Conservation (phyloP, 768 basidiomycete genomes). For the Phanerodontia chrysosporium region DNA sequence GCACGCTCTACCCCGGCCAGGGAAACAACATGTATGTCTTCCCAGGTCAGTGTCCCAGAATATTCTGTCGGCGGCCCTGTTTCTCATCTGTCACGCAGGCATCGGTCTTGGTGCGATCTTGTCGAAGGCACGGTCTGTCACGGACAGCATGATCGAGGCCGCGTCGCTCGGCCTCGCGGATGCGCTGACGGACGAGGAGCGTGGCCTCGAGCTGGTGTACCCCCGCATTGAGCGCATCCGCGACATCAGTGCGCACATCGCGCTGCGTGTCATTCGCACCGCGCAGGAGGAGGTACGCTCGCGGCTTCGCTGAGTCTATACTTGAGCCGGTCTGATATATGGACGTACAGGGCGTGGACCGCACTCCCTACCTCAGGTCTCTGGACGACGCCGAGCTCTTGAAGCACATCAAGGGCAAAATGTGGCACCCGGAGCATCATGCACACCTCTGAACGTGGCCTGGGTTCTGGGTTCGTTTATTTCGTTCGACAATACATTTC, state of each 20-base stretch:
- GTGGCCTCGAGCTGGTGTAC: conserved; percentile 64
- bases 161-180: conserved; percentile 76
- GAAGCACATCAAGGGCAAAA: conserved; percentile 53
- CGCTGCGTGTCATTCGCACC: conserved; percentile 68
- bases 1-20: conserved; percentile 71
- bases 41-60: conserved; percentile 40
- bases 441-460: background rate
- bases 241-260: conserved; percentile 77
- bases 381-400: conserved; percentile 55
- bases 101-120: conserved; percentile 80
- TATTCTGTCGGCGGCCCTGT: background rate
- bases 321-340: background rate
- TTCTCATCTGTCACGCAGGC: conserved; percentile 29
- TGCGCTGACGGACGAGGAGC: conserved; percentile 70
- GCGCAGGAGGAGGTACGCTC: conserved; percentile 75
- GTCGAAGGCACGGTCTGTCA: conserved; percentile 61
- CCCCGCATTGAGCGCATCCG: conserved; percentile 81
- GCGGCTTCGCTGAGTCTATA: too few relatives aligned
- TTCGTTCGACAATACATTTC: too few relatives aligned
- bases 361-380: conserved; percentile 39
- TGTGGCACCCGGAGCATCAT: conserved; percentile 59
- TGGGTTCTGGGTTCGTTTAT: too few relatives aligned
- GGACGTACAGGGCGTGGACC: conserved; percentile 20
- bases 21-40: conserved; percentile 95
- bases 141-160: conserved; percentile 87